Evolutionary conservation across 2,329 filamentous ascomycete genomes (phyloP).

Genomic region (Byssothecium circinans): DNA sequence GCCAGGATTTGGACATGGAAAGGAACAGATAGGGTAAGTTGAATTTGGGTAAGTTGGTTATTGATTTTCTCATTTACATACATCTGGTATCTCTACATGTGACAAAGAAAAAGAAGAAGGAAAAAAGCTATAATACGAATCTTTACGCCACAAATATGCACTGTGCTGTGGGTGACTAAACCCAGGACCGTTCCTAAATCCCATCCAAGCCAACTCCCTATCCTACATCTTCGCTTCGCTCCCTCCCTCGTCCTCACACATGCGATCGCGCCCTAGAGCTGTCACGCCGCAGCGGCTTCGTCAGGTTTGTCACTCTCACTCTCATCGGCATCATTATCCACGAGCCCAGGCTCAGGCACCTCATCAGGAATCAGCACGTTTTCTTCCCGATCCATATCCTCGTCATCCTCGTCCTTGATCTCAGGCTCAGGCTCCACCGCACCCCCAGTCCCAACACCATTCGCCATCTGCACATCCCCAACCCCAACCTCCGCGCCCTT

Average conservation of each 20-base stretch:
- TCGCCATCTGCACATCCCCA: conserved; percentile 40
- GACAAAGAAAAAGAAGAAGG: neutral
- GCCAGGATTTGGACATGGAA: no score
- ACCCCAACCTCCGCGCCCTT: no score
- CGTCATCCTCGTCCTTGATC: conserved; percentile 1
- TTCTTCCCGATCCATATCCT: conserved; percentile 33
- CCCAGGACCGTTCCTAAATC: neutral
- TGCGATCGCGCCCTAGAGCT: no score
- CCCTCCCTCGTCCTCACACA: neutral
- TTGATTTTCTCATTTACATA: no score
- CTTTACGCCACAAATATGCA: neutral
- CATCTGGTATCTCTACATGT: conserved; percentile 3
- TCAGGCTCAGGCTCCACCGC: neutral
- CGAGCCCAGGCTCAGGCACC: no score
- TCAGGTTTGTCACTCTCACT: neutral
- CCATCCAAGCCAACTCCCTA: neutral
- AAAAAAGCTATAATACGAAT: neutral
- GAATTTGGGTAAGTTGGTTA: no score
- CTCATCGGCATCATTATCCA: neutral
- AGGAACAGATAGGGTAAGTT: no score
- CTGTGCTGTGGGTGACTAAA: neutral
- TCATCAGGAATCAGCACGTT: conserved; percentile 27
- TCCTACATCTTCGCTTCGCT: no score
- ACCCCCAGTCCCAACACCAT: conserved; percentile 18
- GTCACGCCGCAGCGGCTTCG: neutral